phyloP scores from a whole-genome alignment of 306 rosid species.

The Heteromeles arbutifolia region DNA sequence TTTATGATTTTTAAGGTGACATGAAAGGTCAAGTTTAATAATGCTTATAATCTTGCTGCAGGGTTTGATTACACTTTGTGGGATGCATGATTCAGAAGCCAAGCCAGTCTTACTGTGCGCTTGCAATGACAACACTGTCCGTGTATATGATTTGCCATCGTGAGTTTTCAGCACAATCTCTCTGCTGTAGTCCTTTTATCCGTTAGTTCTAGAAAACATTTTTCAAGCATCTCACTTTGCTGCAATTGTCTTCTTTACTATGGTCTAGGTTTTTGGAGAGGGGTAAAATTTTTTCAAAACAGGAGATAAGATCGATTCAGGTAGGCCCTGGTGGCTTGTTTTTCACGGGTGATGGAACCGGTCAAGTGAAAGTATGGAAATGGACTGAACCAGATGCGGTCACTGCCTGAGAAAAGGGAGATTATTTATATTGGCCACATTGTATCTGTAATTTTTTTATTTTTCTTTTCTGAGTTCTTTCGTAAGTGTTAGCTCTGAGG shows the following conservation, averaged over 20 bases:
- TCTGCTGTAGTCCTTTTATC: neutral
- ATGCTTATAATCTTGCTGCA: conserved; percentile 24
- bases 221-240: neutral
- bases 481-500: conserved; percentile 25
- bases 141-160: conserved; percentile 93
- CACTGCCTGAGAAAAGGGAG: conserved; percentile 15
- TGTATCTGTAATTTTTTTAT: conserved; percentile 5
- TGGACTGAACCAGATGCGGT: conserved; percentile 46
- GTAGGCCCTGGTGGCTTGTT: conserved; percentile 73
- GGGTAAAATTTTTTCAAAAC: conserved; percentile 66
- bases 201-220: neutral
- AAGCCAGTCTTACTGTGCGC: conserved; percentile 83
- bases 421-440: neutral
- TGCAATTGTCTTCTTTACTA: neutral
- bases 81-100: conserved; percentile 84
- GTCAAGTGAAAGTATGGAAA: conserved; percentile 85
- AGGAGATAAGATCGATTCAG: conserved; percentile 79
- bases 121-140: conserved; percentile 84
- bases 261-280: conserved; percentile 77
- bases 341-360: conserved; percentile 93
- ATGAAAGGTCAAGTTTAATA: neutral
- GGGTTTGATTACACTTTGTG: conserved; percentile 81
- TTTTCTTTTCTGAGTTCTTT: conserved; percentile 10
- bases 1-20: neutral
- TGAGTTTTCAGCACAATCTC: conserved; percentile 38